These are phyloP conservation scores for Coccinonectria pachysandricola DNA, from an alignment of 2,329 filamentous ascomycete genomes.

Conservation along the genomic window DNA sequence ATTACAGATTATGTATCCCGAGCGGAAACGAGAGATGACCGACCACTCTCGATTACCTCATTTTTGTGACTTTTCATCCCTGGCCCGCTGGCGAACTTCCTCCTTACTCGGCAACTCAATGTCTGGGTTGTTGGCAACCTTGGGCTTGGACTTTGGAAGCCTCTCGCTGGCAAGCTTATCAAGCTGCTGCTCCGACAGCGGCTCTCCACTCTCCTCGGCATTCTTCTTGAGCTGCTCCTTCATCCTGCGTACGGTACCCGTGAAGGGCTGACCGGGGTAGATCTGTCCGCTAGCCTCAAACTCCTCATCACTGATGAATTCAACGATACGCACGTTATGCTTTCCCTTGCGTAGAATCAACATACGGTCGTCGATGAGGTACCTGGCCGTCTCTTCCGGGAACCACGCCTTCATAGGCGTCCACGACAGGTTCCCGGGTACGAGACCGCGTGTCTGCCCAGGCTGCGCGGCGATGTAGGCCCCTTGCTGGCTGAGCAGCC, in stretches of 20 bases:
- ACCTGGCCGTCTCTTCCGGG: constrained; percentile 46
- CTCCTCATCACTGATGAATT: constrained; percentile 47
- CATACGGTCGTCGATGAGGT: constrained; percentile 47
- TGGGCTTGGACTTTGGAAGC: constrained; percentile 13
- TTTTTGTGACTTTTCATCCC: constrained; percentile 5
- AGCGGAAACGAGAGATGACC: constrained; percentile 1
- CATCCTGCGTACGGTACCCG: constrained; percentile 36
- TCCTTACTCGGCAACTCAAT: constrained; percentile 30
- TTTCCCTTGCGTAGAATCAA: constrained; percentile 54
- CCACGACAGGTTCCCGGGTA: constrained; percentile 45
- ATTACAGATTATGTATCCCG: constrained; percentile 10
- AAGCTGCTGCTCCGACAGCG: constrained; percentile 20
- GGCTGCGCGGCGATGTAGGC: constrained; percentile 51
- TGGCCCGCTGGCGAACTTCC: constrained; percentile 20
- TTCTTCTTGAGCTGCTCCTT: constrained; percentile 27
- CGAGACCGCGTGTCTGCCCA: constrained; percentile 32
- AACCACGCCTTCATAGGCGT: constrained; percentile 51
- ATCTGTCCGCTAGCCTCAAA: constrained; percentile 37
- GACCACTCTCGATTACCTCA: constrained; percentile 1
- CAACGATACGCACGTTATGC: constrained; percentile 51
- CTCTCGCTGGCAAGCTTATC: constrained; percentile 11
- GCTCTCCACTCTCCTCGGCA: constrained; percentile 21
- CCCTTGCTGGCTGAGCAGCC: constrained; percentile 43
- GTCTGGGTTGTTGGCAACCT: constrained; percentile 29
- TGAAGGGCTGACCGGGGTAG: constrained; percentile 44